Conservation (phyloP, 371 early-diverging fungal genomes). For the Saksenaea vasiformis region DNA sequence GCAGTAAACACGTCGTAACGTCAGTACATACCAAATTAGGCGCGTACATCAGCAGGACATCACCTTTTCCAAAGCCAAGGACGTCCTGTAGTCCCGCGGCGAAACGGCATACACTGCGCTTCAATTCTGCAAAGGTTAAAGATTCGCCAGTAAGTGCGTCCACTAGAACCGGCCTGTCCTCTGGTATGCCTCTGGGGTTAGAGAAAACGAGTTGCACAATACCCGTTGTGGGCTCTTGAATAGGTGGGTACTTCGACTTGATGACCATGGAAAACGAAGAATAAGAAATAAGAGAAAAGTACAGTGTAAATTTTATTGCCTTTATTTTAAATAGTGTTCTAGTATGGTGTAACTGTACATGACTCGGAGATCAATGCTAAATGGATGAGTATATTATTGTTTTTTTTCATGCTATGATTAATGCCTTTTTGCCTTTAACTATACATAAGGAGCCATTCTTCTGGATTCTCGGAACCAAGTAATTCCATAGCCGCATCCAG, state of each 20-base stretch:
- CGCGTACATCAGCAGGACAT: constrained; percentile 15
- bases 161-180: constrained; percentile 1
- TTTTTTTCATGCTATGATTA: background rate
- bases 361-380: constrained; percentile 4
- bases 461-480: constrained; percentile 44
- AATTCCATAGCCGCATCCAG: constrained; percentile 25
- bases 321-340: background rate
- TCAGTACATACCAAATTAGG: constrained; percentile 10
- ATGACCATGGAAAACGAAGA: constrained; percentile 17
- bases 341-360: background rate
- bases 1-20: too few relatives aligned
- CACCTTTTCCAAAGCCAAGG: constrained; percentile 5
- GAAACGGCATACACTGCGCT: constrained; percentile 4
- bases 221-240: constrained; percentile 15
- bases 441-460: constrained; percentile 33
- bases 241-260: constrained; percentile 7
- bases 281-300: background rate
- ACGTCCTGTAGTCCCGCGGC: background rate
- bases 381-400: background rate
- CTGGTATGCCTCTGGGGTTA: constrained; percentile 15
- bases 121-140: background rate
- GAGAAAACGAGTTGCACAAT: constrained; percentile 21
- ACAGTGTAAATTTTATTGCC: background rate
- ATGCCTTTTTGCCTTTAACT: constrained; percentile 11
- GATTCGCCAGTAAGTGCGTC: background rate